phyloP scores from a whole-genome alignment of 306 rosid species.

The Lablab purpureus region DNA sequence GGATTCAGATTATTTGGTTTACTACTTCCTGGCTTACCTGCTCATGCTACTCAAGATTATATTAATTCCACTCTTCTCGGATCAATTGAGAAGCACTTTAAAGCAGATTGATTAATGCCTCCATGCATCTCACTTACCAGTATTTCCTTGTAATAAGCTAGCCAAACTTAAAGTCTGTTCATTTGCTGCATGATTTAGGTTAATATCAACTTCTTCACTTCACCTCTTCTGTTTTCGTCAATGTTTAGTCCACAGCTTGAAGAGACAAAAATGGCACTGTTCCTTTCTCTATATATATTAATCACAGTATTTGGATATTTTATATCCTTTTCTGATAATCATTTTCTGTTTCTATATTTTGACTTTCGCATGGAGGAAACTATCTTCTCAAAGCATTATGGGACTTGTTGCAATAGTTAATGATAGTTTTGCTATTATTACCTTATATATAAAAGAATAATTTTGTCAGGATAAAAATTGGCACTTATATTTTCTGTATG shows the following conservation, averaged over 20 bases:
- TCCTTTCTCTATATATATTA: no score
- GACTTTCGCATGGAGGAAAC: no score
- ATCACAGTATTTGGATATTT: not conserved
- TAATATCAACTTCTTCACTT: not conserved
- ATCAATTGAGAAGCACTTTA: slow-evolving; percentile 48
- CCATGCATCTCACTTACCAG: no score
- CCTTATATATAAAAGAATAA: no score
- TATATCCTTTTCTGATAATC: not conserved
- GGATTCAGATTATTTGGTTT: slow-evolving; percentile 61
- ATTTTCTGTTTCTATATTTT: not conserved
- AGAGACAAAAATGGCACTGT: not conserved
- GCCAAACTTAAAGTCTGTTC: not conserved
- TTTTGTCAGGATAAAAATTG: no score
- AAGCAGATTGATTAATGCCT: slow-evolving; percentile 42
- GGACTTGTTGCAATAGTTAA: not conserved
- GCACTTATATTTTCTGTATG: no score
- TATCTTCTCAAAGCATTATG: not conserved
- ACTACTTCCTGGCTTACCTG: slow-evolving; percentile 64
- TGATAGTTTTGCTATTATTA: no score
- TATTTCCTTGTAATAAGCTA: not conserved
- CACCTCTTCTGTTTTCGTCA: no score
- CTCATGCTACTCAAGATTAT: slow-evolving; percentile 78
- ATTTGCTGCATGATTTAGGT: not conserved
- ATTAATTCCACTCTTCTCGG: slow-evolving; percentile 71
- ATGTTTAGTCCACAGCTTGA: not conserved